phyloP scores from a whole-genome alignment of 2,329 filamentous ascomycete genomes.

The Ramularia collo-cygni region DNA sequence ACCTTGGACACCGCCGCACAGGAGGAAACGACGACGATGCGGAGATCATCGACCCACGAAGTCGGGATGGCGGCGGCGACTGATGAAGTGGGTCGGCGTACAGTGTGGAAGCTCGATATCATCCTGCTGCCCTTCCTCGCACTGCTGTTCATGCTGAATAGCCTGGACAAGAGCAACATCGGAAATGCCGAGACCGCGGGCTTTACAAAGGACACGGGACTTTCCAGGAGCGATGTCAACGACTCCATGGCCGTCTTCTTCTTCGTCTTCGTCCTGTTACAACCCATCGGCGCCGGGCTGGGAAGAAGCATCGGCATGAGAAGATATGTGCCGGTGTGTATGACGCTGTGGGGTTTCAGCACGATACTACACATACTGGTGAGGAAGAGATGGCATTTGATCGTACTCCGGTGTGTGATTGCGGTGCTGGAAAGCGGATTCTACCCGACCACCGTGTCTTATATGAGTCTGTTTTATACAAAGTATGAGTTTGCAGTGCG shows the following conservation, averaged over 20 bases:
- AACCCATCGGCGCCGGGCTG: slow-evolving; percentile 52
- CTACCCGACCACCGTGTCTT: slow-evolving; percentile 53
- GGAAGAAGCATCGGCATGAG: slow-evolving; percentile 50
- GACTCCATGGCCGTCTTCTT: slow-evolving; percentile 52
- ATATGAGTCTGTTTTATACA: slow-evolving; percentile 53
- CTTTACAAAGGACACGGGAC: slow-evolving; percentile 50
- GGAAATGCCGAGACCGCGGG: slow-evolving; percentile 53
- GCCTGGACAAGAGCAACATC: slow-evolving; percentile 48
- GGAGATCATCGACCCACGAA: neutral
- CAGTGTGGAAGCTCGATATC: slow-evolving; percentile 44
- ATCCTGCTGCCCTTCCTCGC: slow-evolving; percentile 47
- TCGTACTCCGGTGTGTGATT: slow-evolving; percentile 39
- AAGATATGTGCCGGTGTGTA: slow-evolving; percentile 51
- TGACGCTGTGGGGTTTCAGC: slow-evolving; percentile 48
- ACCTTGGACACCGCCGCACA: too few relatives aligned
- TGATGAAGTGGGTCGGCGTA: slow-evolving; percentile 26
- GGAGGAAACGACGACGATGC: too few relatives aligned
- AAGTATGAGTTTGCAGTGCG: slow-evolving; percentile 51
- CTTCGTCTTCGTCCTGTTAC: slow-evolving; percentile 51
- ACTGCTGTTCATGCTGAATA: slow-evolving; percentile 47
- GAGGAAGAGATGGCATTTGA: slow-evolving; percentile 41
- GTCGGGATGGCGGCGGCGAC: neutral
- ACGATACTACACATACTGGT: slow-evolving; percentile 45
- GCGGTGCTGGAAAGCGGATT: slow-evolving; percentile 50
- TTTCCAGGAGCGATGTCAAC: slow-evolving; percentile 48